These are phyloP conservation scores for Lentinula raphanica DNA, from an alignment of 768 basidiomycete genomes.

Conservation along the genomic window DNA sequence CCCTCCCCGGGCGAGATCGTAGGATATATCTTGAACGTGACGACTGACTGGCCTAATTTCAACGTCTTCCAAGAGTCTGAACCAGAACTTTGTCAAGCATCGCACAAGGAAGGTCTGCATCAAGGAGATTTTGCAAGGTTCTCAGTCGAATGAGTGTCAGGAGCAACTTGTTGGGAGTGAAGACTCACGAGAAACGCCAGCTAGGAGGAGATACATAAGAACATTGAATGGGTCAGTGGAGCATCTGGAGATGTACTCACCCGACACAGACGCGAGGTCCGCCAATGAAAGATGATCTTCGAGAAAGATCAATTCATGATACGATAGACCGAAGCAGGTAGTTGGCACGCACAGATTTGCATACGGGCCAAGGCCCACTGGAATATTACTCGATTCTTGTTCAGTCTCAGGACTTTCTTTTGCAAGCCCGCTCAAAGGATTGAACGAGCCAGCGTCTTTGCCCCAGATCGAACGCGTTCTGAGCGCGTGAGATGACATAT, in stretches of 20 bases:
- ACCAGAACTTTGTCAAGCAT: background rate
- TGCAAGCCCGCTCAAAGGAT: constrained; percentile 8
- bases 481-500: background rate
- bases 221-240: too few species aligned
- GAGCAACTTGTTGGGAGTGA: background rate
- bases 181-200: background rate
- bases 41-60: background rate
- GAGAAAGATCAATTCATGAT: background rate
- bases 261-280: constrained; percentile 10
- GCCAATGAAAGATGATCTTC: constrained; percentile 9
- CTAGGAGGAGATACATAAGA: too few species aligned
- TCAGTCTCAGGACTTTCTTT: background rate
- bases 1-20: background rate
- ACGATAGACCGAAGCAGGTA: background rate
- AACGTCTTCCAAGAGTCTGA: background rate
- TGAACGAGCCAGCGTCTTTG: constrained; percentile 10
- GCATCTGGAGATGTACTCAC: too few species aligned
- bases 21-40: background rate
- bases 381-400: background rate
- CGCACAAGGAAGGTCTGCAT: background rate
- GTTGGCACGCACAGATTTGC: constrained; percentile 10
- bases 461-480: constrained; percentile 11
- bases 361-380: constrained; percentile 10
- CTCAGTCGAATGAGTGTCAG: background rate
- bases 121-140: background rate